phyloP scores from a whole-genome alignment of 306 rosid species.

The Trifolium dubium region DNA sequence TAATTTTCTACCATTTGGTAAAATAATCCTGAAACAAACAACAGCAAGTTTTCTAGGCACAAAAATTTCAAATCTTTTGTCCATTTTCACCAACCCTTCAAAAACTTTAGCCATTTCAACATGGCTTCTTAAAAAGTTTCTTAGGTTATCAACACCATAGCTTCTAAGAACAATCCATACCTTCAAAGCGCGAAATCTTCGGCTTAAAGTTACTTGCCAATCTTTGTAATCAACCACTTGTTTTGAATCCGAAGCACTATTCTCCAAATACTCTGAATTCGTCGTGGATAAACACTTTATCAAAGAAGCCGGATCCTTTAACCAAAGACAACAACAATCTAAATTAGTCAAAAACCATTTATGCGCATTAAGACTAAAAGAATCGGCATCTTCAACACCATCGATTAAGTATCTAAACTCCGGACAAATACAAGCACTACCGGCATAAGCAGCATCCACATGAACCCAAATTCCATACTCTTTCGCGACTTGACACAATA shows the following conservation, averaged over 20 bases:
- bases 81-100: slow-evolving; percentile 51
- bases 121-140: slow-evolving; percentile 52
- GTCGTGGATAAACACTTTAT: slow-evolving; percentile 40
- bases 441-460: slow-evolving; percentile 75
- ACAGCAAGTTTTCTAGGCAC: slow-evolving; percentile 52
- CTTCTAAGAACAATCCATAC: slow-evolving; percentile 59
- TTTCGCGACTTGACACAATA: slow-evolving; percentile 49
- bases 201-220: slow-evolving; percentile 65
- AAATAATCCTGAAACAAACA: slow-evolving; percentile 54
- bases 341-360: slow-evolving; percentile 66
- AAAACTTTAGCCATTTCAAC: slow-evolving; percentile 59
- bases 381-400: slow-evolving; percentile 55
- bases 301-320: slow-evolving; percentile 47
- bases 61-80: slow-evolving; percentile 55
- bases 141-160: slow-evolving; percentile 59
- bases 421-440: slow-evolving; percentile 66
- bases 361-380: slow-evolving; percentile 66
- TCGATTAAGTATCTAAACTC: slow-evolving; percentile 59
- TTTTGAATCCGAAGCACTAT: slow-evolving; percentile 53
- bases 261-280: slow-evolving; percentile 53
- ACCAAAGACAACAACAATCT: slow-evolving; percentile 69
- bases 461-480: slow-evolving; percentile 63
- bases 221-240: slow-evolving; percentile 67
- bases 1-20: slow-evolving; percentile 25
- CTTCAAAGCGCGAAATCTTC: slow-evolving; percentile 59